A percentile compares a stretch with the other conserved stretches of the same genome.
These are phyloP conservation scores for Aechmea fasciata DNA, from an alignment of 176 grass and related monocot species.

Conservation along the genomic window DNA sequence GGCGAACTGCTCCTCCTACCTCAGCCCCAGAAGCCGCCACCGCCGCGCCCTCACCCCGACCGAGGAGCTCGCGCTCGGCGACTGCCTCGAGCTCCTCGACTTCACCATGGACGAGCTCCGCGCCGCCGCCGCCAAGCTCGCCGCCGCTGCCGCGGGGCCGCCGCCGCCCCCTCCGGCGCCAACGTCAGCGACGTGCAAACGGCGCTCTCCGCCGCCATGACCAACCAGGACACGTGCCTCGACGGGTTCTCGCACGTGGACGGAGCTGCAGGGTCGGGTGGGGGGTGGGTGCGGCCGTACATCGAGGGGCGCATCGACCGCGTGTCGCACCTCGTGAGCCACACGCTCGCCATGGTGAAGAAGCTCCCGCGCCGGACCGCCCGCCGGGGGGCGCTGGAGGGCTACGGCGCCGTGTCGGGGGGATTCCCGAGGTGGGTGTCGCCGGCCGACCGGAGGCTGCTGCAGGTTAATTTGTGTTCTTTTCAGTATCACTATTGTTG, in stretches of 20 bases:
- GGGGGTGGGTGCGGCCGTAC: conserved; percentile 19
- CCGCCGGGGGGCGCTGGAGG: conserved; percentile 37
- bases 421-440: conserved; percentile 57
- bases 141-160: not conserved
- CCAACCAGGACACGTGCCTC: conserved; percentile 81
- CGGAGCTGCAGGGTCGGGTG: conserved; percentile 13
- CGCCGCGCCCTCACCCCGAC: conserved; percentile 3
- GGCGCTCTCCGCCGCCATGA: conserved; percentile 68
- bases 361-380: conserved; percentile 31
- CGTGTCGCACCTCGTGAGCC: conserved; percentile 56
- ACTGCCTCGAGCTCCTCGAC: conserved; percentile 61
- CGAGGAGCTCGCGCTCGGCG: conserved; percentile 42
- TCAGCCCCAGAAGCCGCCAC: not conserved
- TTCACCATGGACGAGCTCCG: conserved; percentile 55
- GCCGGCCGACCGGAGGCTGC: conserved; percentile 40
- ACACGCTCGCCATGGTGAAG: conserved; percentile 76
- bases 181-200: conserved; percentile 46
- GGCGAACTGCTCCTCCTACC: conserved; percentile 46
- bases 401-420: conserved; percentile 49
- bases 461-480: conserved; percentile 29
- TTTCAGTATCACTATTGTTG: too few relatives aligned
- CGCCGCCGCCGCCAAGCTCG: conserved; percentile 27
- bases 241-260: conserved; percentile 52
- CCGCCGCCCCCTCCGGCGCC: not conserved
- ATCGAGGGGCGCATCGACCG: conserved; percentile 34